These are phyloP conservation scores for Fusarium sublunatum DNA, from an alignment of 2,329 filamentous ascomycete genomes.

Conservation along the genomic window DNA sequence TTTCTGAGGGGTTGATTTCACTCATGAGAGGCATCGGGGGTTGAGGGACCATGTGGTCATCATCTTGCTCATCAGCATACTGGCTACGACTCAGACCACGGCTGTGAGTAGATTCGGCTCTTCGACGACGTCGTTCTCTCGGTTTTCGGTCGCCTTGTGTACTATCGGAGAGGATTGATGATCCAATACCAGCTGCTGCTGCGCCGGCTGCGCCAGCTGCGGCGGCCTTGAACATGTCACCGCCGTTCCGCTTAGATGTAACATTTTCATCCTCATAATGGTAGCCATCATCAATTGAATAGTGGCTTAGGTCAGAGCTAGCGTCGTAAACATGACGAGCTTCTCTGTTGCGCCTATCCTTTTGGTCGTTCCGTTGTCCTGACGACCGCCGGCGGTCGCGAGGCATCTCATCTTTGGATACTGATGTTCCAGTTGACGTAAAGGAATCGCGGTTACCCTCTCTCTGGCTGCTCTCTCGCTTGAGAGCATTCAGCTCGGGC, in stretches of 20 bases:
- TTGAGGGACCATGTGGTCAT: conserved; percentile 67
- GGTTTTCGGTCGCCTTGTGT: conserved; percentile 64
- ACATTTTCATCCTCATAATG: conserved; percentile 53
- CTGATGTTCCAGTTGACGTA: conserved; percentile 65
- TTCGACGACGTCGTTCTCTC: conserved; percentile 62
- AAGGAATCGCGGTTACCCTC: conserved; percentile 75
- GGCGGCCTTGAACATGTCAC: conserved; percentile 58
- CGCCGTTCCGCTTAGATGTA: conserved; percentile 59
- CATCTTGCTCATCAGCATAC: conserved; percentile 63
- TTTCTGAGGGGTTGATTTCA: conserved; percentile 84
- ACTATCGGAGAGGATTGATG: conserved; percentile 51
- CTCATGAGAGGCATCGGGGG: conserved; percentile 91
- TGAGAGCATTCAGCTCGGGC: conserved; percentile 90
- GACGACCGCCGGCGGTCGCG: conserved; percentile 71
- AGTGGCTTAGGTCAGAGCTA: conserved; percentile 60
- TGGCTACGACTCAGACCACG: conserved; percentile 58
- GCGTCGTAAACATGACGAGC: conserved; percentile 66
- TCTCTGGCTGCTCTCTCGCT: conserved; percentile 86
- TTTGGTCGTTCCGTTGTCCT: conserved; percentile 62
- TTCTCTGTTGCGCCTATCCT: conserved; percentile 63
- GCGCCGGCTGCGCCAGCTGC: conserved; percentile 61
- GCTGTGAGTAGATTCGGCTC: conserved; percentile 61
- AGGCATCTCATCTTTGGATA: conserved; percentile 67
- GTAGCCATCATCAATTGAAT: conserved; percentile 57
- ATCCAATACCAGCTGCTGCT: conserved; percentile 54